These are phyloP conservation scores for Larix kaempferi DNA, from an alignment of 75 land plant genomes.

Conservation along the genomic window DNA sequence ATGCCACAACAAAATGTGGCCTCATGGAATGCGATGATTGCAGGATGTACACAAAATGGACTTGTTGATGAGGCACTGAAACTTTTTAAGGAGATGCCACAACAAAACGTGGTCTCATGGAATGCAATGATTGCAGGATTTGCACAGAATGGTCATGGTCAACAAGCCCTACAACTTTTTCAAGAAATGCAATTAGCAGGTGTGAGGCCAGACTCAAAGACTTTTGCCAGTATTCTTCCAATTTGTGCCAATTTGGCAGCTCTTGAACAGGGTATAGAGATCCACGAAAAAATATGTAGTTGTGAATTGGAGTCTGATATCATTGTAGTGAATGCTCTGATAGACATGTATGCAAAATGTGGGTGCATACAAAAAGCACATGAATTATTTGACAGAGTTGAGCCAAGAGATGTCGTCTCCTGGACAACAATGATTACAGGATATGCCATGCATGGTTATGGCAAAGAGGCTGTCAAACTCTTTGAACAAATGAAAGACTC, in stretches of 20 bases:
- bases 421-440: slow-evolving; percentile 35
- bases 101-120: slow-evolving; percentile 1
- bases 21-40: slow-evolving; percentile 27
- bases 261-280: slow-evolving; percentile 28
- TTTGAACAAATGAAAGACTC: background rate
- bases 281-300: background rate
- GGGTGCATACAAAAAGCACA: slow-evolving; percentile 24
- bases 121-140: slow-evolving; percentile 4
- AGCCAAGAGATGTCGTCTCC: slow-evolving; percentile 19
- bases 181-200: slow-evolving; percentile 10
- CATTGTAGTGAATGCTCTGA: slow-evolving; percentile 27
- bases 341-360: slow-evolving; percentile 28
- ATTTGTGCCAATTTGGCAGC: slow-evolving; percentile 39
- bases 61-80: slow-evolving; percentile 30
- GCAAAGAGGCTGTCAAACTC: background rate
- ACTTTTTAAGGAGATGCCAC: slow-evolving; percentile 12
- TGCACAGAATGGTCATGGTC: slow-evolving; percentile 9
- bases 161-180: slow-evolving; percentile 5
- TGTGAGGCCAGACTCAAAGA: slow-evolving; percentile 45
- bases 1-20: slow-evolving; percentile 17
- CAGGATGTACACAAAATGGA: slow-evolving; percentile 13
- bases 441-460: background rate
- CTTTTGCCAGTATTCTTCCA: slow-evolving; percentile 45
- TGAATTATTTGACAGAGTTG: slow-evolving; percentile 33
- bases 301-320: background rate